phyloP scores from a whole-genome alignment of 768 basidiomycete genomes.

The Dacryopinax spathularia region DNA sequence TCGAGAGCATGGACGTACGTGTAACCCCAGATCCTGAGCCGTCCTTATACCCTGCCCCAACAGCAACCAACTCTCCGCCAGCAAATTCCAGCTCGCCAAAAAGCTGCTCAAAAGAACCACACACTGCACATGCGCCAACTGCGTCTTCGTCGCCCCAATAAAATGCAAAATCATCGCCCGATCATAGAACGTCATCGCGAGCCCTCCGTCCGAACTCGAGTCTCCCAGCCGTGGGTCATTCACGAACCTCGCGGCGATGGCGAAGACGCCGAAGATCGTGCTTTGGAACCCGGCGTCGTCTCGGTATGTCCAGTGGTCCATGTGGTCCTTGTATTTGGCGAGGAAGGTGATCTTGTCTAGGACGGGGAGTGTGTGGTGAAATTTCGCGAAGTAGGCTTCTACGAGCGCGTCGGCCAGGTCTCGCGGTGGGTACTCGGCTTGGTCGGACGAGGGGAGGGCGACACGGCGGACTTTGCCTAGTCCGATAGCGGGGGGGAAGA shows the following conservation, averaged over 20 bases:
- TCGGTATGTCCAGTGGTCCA: conserved; percentile 40
- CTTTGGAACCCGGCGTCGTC: conserved; percentile 60
- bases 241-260: conserved; percentile 69
- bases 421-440: conserved; percentile 73
- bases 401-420: conserved; percentile 82
- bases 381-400: conserved; percentile 70
- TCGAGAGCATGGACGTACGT: conserved; percentile 41
- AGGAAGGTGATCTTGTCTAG: conserved; percentile 77
- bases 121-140: conserved; percentile 78
- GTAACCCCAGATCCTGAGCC: conserved; percentile 82
- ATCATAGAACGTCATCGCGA: conserved; percentile 84
- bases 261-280: conserved; percentile 76
- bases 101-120: conserved; percentile 77
- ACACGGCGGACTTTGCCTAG: conserved; percentile 56
- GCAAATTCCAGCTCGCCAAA: conserved; percentile 81
- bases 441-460: conserved; percentile 67
- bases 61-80: conserved; percentile 87
- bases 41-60: conserved; percentile 81
- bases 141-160: conserved; percentile 76
- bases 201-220: conserved; percentile 55
- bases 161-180: conserved; percentile 81
- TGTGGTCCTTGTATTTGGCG: conserved; percentile 51
- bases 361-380: conserved; percentile 80
- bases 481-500: conserved; percentile 76
- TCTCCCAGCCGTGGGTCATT: conserved; percentile 49